Evolutionary conservation across 257 asterid genomes (phyloP), one percentile per base, ranked within the genome.

Genomic region (Solanum piurae): DNA sequence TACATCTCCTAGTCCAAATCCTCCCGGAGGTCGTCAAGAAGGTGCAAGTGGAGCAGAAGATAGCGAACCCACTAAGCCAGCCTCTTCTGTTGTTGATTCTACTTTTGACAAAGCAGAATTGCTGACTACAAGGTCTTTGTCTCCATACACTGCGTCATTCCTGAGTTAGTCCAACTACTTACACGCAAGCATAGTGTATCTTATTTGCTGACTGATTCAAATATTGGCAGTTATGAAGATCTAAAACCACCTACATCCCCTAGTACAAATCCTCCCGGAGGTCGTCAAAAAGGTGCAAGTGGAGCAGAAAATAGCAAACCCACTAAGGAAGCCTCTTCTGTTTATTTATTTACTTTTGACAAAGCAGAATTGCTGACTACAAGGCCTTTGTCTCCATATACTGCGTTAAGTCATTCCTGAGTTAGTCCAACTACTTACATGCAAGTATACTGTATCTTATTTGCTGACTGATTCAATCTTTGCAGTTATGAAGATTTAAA

Each of bases 181-280:
- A 29, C 3, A 9, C 10, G 1, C 69, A 46, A 46, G 29, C 10
- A 46, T 46, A 18, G 5, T 27, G 68, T 46, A 27, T 6, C 42
- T 89, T 29, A 62, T 86, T 86, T 84, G 86, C 52, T 37, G 36
- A 72, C 86, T 86, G 82, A 52, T 89, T 86, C 87, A 9, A 33
- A 33, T 88, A 4, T 88, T 86, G 71, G 64, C 92, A 94, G 94
- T 83, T 94, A 94, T 68, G 96, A 93, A 89, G 96, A 92, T 89
- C 90, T 93, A 89, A 94, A 93, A 87, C 98, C 96, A 46, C 95
- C 96, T 23, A 91, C 88, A 89, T 93, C 98, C 44, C 98, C 98
- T 23, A 90, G 92, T 74, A 52, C 62, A 71, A 88, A 55, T 85
- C 89, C 83, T 37, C 90, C 90, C 16, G 5, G 83, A 62, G 88